Evolutionary conservation across 2,329 filamentous ascomycete genomes (phyloP).

Genomic region (Talaromyces funiculosus): DNA sequence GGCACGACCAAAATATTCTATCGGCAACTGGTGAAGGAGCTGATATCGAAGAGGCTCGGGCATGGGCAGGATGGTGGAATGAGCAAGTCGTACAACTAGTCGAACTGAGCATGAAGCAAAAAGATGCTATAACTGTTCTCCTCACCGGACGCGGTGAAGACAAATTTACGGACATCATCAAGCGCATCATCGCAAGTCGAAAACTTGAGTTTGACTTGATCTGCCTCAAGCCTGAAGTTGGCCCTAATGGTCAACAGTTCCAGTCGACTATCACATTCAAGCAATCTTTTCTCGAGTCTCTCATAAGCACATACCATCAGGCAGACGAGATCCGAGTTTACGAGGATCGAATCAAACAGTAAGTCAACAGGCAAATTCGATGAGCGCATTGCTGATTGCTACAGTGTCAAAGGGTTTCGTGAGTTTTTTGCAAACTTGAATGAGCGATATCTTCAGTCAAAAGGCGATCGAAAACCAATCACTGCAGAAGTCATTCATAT

Average conservation of each 20-base stretch:
- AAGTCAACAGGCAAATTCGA: constrained; percentile 6
- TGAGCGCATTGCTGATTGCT: neutral
- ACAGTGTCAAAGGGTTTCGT: constrained; percentile 69
- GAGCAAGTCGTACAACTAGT: constrained; percentile 79
- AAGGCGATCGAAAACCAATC: constrained; percentile 58
- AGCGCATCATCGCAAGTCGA: constrained; percentile 72
- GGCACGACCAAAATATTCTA: constrained; percentile 86
- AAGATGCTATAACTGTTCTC: constrained; percentile 76
- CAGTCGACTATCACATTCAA: constrained; percentile 86
- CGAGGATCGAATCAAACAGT: constrained; percentile 59
- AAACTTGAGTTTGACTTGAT: constrained; percentile 82
- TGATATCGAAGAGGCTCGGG: constrained; percentile 73
- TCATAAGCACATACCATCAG: constrained; percentile 78
- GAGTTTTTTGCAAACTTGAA: constrained; percentile 80
- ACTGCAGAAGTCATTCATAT: constrained; percentile 80
- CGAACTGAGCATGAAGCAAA: constrained; percentile 71
- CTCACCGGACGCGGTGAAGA: constrained; percentile 79
- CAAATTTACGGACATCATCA: constrained; percentile 71
- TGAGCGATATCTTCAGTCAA: constrained; percentile 44
- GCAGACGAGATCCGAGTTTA: constrained; percentile 74
- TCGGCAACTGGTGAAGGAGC: constrained; percentile 77
- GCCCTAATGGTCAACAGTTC: constrained; percentile 74
- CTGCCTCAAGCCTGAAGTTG: constrained; percentile 76
- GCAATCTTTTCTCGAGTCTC: constrained; percentile 69
- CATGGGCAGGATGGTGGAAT: constrained; percentile 96